These are phyloP conservation scores for Cairneyella variabilis DNA, from an alignment of 495 filamentous ascomycete species.

Conservation along the genomic window DNA sequence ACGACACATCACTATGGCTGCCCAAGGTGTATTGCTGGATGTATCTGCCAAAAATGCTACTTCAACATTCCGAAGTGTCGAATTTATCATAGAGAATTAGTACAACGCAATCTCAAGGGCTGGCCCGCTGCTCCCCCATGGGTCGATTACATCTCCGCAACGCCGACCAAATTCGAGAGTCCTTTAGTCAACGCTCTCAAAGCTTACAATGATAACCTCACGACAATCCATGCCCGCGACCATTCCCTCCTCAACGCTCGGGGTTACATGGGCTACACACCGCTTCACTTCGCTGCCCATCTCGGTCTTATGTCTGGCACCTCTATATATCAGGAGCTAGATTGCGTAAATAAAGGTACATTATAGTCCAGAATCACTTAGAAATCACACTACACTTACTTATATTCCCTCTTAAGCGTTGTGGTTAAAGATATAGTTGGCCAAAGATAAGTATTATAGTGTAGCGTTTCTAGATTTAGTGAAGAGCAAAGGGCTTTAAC, in stretches of 20 bases:
- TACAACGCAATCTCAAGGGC: not conserved
- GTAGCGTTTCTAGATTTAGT: no score
- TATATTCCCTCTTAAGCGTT: no score
- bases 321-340: no score
- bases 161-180: not conserved
- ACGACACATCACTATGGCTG: not conserved
- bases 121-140: not conserved
- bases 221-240: not conserved
- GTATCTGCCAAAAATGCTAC: not conserved
- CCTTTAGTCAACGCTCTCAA: slow-evolving; percentile 1
- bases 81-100: not conserved
- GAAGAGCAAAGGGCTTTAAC: no score
- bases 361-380: no score
- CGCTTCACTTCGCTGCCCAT: slow-evolving; percentile 1
- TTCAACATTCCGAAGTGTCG: not conserved
- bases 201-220: not conserved
- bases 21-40: not conserved
- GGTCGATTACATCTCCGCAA: not conserved
- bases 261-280: not conserved
- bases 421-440: no score
- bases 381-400: no score
- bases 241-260: not conserved
- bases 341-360: no score
- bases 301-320: not conserved
- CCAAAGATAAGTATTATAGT: no score